Evolutionary conservation across 768 basidiomycete genomes (phyloP), one percentile per base, ranked within the genome.

Genomic region (Mycena vitilis): DNA sequence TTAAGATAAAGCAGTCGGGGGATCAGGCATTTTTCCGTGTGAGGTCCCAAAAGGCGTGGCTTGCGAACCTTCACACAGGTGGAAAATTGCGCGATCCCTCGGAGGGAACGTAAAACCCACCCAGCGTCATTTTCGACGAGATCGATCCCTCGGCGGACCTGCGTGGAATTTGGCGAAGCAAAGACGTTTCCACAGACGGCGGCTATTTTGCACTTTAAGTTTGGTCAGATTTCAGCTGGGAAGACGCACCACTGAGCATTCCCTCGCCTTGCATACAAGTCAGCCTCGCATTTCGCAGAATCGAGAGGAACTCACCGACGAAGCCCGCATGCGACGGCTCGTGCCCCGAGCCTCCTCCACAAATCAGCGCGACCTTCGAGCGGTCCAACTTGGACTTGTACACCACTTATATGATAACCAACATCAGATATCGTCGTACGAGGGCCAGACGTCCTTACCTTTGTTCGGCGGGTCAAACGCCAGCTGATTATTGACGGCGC

Each of bases 181-280:
- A 98, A 98, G 45, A 98, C 83, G 73, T 88, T 93, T 10, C 96
- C 96, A 71, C 91, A 94, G 10, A 97, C 92, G 40, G 95, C 94
- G 42, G 90, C 89, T 85, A 73, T 38, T 5, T 30, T 30, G 30
- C 5, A 3, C 25, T 68, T 63, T 6, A 34, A 54, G n/a, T 10
- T 11, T 15, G 40, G 52, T 74, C 34, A 23, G 61, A 45, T 18
- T 0, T 36, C 45, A 36, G 34, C 8, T 22, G 15, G 23, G 15
- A 20, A 23, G 40, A 49, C 61, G 36, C 76, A 90, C 92, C 92
- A 44, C 89, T 89, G 48, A 97, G 82, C 73, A 96, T 91, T 34
- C 95, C 95, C 67, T 88, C 79, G 48, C 93, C 93, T 93, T 60
- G 0, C 56, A 18, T 25, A 0, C 22, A 37, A 48, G 20, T 60